Percentiles rank a stretch among this genome's conserved stretches.
Conservation (phyloP, 169 alveolate species). For the Plasmodium malariae region DNA sequence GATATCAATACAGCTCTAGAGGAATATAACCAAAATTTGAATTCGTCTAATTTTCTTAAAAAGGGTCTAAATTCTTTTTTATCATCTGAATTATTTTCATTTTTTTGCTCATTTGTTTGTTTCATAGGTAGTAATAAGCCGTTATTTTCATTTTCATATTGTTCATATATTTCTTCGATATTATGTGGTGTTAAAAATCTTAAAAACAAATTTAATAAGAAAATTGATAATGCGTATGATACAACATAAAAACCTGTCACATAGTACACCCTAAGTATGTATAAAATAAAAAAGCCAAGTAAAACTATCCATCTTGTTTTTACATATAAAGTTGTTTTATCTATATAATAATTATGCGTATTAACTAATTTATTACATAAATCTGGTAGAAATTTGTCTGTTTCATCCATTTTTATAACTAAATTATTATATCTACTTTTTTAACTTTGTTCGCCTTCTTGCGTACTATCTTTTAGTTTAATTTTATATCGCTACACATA, state of each 20-base stretch:
- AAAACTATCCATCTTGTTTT: slow-evolving; percentile 80
- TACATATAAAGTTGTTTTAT: slow-evolving; percentile 72
- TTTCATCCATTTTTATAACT: slow-evolving; percentile 58
- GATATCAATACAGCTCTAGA: slow-evolving; percentile 84
- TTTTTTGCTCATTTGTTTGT: slow-evolving; percentile 45
- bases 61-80: slow-evolving; percentile 92
- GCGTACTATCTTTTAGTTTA: too few relatives aligned
- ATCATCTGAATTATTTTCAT: slow-evolving; percentile 60
- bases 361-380: slow-evolving; percentile 45
- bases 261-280: slow-evolving; percentile 77
- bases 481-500: too few relatives aligned
- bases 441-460: background rate
- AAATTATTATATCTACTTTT: background rate
- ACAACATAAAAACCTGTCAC: slow-evolving; percentile 81
- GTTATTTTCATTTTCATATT: slow-evolving; percentile 83
- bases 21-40: slow-evolving; percentile 91
- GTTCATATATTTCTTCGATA: slow-evolving; percentile 85
- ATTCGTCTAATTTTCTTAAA: slow-evolving; percentile 91
- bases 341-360: slow-evolving; percentile 76
- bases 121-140: slow-evolving; percentile 84
- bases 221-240: slow-evolving; percentile 85
- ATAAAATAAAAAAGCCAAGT: slow-evolving; percentile 60
- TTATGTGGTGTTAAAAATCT: slow-evolving; percentile 85
- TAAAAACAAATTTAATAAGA: slow-evolving; percentile 78
- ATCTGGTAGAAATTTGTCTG: slow-evolving; percentile 33